Base-by-base conservation (phyloP, 345 rosid species). In the Brassica napus region DNA sequence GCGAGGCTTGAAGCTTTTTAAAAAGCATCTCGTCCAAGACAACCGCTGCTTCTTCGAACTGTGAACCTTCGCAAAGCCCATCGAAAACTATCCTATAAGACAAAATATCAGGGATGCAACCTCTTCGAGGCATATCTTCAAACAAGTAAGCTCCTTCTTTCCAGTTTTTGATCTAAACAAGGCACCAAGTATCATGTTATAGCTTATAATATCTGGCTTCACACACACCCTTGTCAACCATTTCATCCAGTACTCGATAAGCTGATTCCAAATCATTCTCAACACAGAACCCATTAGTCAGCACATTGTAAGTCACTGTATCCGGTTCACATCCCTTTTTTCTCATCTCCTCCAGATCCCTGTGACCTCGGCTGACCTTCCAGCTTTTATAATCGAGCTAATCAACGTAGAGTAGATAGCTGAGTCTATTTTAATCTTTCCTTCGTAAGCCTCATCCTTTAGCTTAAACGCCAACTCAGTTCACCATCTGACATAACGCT, bases 11-110 rank as follows among this genome's bases (percentile, higher is more conserved):
- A 83, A 90, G 6, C 91, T 92, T 84, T n/a, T 92, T 92, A 77
- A 90, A 89, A 61, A 88, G 60, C 97, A 94, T 92, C 84, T 92
- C 98, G 60, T 92, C 94, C 83, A 94, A 84, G 77, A 89, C 28
- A 49, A 78, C 77, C 1, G 84, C 74, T 10, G 95, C 97, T 76
- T 89, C 94, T 80, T 86, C 72, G 5, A 82, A 76, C 73, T 81
- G 86, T 81, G 69, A 75, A 66, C 74, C 82, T 26, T 82, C 76
- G 5, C 88, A 81, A 62, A 94, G 89, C 47, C 90, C 93, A 21
- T 87, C 91, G 71, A 94, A 94, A 65, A 92, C 77, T 77, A 89
- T 85, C 74, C 98, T 87, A 74, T 91, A 87, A 3, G 97, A 91
- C 49, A 89, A 86, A 14, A 82, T 83, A 86, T 94, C 97, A 39